Evolutionary conservation across 2,329 filamentous ascomycete species (phyloP).

Genomic region (Colletotrichum tamarilloi): DNA sequence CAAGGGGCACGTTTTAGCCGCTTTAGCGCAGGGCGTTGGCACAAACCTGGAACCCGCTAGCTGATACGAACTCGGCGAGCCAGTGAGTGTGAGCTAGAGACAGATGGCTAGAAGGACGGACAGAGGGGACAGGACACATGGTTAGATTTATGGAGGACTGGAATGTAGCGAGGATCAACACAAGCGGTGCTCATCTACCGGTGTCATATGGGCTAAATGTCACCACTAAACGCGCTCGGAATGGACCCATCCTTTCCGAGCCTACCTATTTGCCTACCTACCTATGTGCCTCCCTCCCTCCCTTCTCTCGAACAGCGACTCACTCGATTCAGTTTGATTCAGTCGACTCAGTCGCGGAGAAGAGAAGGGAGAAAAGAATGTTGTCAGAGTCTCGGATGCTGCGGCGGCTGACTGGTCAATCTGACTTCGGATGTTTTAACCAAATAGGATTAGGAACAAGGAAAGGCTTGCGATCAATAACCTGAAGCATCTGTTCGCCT

Average conservation of each 20-base stretch:
- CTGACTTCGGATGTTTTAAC: background rate
- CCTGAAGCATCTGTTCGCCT: background rate
- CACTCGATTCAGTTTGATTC: background rate
- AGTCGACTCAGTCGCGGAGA: background rate
- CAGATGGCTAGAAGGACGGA: background rate
- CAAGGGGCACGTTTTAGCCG: background rate
- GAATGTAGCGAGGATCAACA: background rate
- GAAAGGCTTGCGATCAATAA: background rate
- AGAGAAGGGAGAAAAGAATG: background rate
- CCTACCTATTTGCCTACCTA: background rate
- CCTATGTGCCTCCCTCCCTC: background rate
- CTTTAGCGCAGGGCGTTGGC: conserved; percentile 23
- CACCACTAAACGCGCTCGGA: background rate
- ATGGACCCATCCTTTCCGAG: background rate
- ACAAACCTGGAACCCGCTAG: conserved; percentile 26
- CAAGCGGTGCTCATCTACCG: background rate
- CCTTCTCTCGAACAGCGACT: background rate
- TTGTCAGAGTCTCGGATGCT: background rate
- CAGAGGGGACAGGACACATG: conserved; percentile 4
- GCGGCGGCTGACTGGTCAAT: background rate
- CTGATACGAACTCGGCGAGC: conserved; percentile 19
- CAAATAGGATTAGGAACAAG: background rate
- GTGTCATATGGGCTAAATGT: background rate
- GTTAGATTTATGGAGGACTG: background rate
- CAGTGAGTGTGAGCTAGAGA: background rate